Conservation (phyloP, 1,139 yeast species). For the Saccharomyces pastorianus region DNA sequence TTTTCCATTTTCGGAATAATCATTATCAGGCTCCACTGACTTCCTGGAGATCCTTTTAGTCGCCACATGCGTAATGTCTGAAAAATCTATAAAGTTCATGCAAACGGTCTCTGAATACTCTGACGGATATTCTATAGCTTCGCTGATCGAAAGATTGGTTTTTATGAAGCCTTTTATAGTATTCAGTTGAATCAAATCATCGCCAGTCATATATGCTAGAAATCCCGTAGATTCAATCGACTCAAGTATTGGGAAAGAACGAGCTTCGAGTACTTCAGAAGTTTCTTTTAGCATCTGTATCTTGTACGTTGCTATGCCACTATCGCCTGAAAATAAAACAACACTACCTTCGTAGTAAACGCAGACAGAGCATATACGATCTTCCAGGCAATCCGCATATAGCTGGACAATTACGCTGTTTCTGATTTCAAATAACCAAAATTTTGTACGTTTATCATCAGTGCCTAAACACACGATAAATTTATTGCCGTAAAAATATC, state of each 20-base stretch:
- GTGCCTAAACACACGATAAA: neutral
- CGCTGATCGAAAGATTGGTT: neutral
- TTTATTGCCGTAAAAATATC: neutral
- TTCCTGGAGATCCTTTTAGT: neutral
- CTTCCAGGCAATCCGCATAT: neutral
- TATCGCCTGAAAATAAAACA: neutral
- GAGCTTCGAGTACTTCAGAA: neutral
- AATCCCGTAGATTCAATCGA: neutral
- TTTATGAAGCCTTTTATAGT: neutral
- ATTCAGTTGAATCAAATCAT: neutral
- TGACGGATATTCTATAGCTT: neutral
- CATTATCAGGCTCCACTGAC: neutral
- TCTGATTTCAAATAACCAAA: neutral
- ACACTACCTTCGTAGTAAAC: neutral
- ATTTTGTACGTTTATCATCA: neutral
- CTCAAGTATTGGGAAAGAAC: neutral
- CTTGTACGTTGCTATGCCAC: neutral
- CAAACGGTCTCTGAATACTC: neutral
- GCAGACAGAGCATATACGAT: neutral
- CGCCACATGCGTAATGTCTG: neutral
- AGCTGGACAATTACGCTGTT: neutral
- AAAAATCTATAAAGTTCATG: neutral
- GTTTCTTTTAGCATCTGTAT: neutral
- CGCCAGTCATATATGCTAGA: neutral
- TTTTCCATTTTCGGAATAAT: neutral